phyloP scores from a whole-genome alignment of 768 basidiomycete genomes.

The Macrolepiota dolichaula region DNA sequence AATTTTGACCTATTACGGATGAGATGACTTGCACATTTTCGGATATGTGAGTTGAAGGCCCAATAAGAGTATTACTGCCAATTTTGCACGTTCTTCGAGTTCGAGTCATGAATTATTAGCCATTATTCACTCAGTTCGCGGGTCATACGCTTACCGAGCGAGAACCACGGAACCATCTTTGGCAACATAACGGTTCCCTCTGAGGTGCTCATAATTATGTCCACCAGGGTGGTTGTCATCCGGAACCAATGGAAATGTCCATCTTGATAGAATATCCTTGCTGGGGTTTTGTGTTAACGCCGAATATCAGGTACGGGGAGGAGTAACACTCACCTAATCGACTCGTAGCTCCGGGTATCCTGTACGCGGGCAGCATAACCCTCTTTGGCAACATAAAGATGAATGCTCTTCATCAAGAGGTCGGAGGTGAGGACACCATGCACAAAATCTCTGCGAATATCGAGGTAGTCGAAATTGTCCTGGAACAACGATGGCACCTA shows the following conservation, averaged over 20 bases:
- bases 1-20: constrained; percentile 78
- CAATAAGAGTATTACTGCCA: constrained; percentile 81
- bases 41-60: constrained; percentile 64
- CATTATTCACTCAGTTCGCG: background rate
- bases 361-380: constrained; percentile 92
- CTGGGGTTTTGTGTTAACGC: constrained; percentile 34
- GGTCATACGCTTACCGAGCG: constrained; percentile 57
- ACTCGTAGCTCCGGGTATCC: constrained; percentile 90
- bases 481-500: constrained; percentile 95
- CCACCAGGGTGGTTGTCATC: constrained; percentile 89
- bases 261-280: constrained; percentile 89
- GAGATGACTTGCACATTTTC: constrained; percentile 64
- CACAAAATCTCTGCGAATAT: constrained; percentile 89
- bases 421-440: constrained; percentile 94
- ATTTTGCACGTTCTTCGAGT: constrained; percentile 65
- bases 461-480: constrained; percentile 97
- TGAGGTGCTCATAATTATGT: constrained; percentile 78
- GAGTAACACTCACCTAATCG: constrained; percentile 60
- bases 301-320: background rate
- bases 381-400: constrained; percentile 83
- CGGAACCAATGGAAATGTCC: constrained; percentile 95
- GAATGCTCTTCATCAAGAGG: constrained; percentile 89
- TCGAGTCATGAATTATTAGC: background rate
- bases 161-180: constrained; percentile 74
- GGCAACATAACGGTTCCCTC: constrained; percentile 88